Base-by-base conservation (phyloP, 2,329 filamentous ascomycete species). In the Colletotrichum aenigma region DNA sequence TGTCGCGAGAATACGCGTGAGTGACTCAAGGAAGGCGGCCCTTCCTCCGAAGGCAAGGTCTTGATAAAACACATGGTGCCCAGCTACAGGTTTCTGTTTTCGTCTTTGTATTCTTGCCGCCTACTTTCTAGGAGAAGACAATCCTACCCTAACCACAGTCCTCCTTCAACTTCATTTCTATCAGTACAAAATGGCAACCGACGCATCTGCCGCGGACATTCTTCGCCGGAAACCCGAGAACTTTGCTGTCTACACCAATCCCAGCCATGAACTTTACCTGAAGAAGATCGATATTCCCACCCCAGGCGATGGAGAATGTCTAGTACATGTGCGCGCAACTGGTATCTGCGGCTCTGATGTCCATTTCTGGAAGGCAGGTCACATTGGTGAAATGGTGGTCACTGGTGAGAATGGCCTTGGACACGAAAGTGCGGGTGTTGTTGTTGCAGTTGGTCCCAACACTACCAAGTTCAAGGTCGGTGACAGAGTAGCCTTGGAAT, bases 211-310 rank as follows among this genome's bases (percentile, higher is more conserved):
- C 13, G 34, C 58, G 24, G 71, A 74, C 16, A 26, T 70, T 60
- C 48, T 74, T n/a, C 43, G 43, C 24, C 67, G 71, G 61, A 82
- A 77, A 61, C 75, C 76, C 18, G 62, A 70, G 58, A 94, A 94
- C 83, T 92, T 94, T 79, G 93, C 92, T 77, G 91, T 94, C 75
- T 94, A 91, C 86, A 94, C 92, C 68, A 93, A 94, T 84, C 92
- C 92, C 15, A 88, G 88, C 24, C 92, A 94, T 81, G 91, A 94
- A 71, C 86, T 94, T 60, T 93, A 92, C 90, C 87, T 94, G 61
- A 90, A 89, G 10, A 89, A 92, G 74, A 88, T 86, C 30, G 81
- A 89, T 70, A 83, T 94, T 6, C 78, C 78, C 28, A 66, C 38
- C 4, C 77, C 74, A 3, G 48, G 67, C 21, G 60, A 52, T 16